Percentiles rank a stretch among this genome's conserved stretches.
Conservation (phyloP, 2,329 filamentous ascomycete genomes). For the Cordyceps fumosorosea region DNA sequence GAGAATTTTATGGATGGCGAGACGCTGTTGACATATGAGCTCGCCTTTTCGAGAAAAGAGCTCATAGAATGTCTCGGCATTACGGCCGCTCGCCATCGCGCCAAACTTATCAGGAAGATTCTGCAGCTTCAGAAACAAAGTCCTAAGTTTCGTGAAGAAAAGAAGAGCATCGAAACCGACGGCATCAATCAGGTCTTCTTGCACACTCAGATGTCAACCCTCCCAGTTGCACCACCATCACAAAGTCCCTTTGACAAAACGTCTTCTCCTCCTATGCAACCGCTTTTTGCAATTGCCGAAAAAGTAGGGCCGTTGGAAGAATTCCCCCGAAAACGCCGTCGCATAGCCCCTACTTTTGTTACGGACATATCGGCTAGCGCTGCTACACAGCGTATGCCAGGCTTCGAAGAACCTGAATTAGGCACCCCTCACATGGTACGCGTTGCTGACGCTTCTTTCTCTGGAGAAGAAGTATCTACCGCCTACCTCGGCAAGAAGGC, state of each 20-base stretch:
- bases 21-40: constrained; percentile 50
- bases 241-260: neutral
- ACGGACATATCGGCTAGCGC: constrained; percentile 17
- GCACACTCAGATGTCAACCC: neutral
- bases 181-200: neutral
- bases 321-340: constrained; percentile 21
- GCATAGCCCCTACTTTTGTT: constrained; percentile 20
- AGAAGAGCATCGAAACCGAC: neutral
- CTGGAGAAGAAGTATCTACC: constrained; percentile 13
- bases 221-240: neutral
- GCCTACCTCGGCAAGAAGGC: constrained; percentile 32
- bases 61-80: constrained; percentile 50
- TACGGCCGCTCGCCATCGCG: constrained; percentile 49
- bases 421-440: neutral
- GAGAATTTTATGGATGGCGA: constrained; percentile 61
- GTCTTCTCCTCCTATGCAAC: neutral
- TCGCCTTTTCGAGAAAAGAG: constrained; percentile 44
- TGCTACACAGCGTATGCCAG: constrained; percentile 8
- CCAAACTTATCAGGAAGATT: constrained; percentile 52
- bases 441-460: neutral
- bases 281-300: neutral
- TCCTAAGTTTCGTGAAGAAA: constrained; percentile 32
- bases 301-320: neutral
- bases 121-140: constrained; percentile 48
- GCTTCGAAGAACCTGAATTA: constrained; percentile 1